Evolutionary conservation across 306 rosid genomes (phyloP).

Genomic region (Ochetophila trinervis): DNA sequence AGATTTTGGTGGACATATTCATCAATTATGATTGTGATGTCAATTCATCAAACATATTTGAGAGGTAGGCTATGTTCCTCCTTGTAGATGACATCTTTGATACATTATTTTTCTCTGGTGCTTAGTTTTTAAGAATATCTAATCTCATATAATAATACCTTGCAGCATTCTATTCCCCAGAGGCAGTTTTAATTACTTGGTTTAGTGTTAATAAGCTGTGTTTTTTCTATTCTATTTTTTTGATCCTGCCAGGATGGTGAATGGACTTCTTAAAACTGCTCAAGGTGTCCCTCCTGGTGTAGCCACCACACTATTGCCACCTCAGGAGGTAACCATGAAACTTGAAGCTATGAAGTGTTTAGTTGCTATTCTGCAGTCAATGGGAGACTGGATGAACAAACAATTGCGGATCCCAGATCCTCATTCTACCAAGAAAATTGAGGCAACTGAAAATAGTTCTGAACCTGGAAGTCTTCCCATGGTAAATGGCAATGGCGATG

Average conservation of each 20-base stretch:
- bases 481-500: slow-evolving; percentile 78
- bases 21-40: slow-evolving; percentile 98
- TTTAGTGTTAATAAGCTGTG: slow-evolving; percentile 14
- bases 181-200: slow-evolving; percentile 22
- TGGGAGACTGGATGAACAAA: slow-evolving; percentile 94
- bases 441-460: slow-evolving; percentile 41
- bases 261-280: slow-evolving; percentile 98
- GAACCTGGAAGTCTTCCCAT: slow-evolving; percentile 53
- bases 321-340: slow-evolving; percentile 86
- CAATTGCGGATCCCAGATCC: slow-evolving; percentile 92
- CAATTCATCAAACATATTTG: slow-evolving; percentile 98
- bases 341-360: slow-evolving; percentile 94
- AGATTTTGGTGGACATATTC: slow-evolving; percentile 94
- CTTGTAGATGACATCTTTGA: slow-evolving; percentile 16
- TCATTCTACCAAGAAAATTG: slow-evolving; percentile 60
- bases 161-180: slow-evolving; percentile 6
- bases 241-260: slow-evolving; percentile 78
- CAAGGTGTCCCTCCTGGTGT: slow-evolving; percentile 99
- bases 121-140: slow-evolving; percentile 20
- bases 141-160: slow-evolving; percentile 11
- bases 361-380: slow-evolving; percentile 75
- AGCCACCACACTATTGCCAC: slow-evolving; percentile 79
- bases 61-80: slow-evolving; percentile 60
- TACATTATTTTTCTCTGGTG: slow-evolving; percentile 1
- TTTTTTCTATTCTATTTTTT: slow-evolving; percentile 20